Percentiles rank a stretch among this genome's conserved stretches.
Conservation (phyloP, 1,139 yeast species). For the Zygosaccharomyces sapae region DNA sequence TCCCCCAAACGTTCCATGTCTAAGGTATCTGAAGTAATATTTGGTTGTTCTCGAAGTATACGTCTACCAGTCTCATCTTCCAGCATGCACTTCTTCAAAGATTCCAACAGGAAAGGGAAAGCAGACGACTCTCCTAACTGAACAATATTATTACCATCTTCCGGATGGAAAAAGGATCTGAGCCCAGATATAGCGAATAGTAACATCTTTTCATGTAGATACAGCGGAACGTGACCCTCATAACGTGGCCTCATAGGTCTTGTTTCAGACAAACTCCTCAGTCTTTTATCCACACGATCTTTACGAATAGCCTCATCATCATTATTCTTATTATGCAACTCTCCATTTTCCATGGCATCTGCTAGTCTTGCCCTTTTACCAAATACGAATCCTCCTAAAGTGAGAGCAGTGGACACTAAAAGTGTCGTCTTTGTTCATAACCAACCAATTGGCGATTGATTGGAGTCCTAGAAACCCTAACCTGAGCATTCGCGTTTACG, state of each 20-base stretch:
- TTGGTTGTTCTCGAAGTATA: conserved; percentile 72
- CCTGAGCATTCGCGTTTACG: background rate
- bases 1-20: conserved; percentile 56
- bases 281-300: conserved; percentile 34
- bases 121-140: conserved; percentile 94
- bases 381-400: conserved; percentile 37
- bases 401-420: conserved; percentile 31
- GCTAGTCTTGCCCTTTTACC: conserved; percentile 53
- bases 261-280: conserved; percentile 21
- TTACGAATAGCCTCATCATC: conserved; percentile 22
- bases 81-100: conserved; percentile 69
- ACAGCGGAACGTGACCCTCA: conserved; percentile 79
- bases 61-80: conserved; percentile 70
- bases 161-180: conserved; percentile 84
- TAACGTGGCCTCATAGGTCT: conserved; percentile 48
- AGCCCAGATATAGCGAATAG: conserved; percentile 72
- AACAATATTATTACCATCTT: conserved; percentile 57
- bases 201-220: conserved; percentile 55
- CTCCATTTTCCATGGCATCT: conserved; percentile 54
- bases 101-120: conserved; percentile 57
- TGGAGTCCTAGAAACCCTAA: background rate
- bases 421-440: conserved; percentile 19
- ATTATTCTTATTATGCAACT: conserved; percentile 37
- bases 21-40: conserved; percentile 71
- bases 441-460: background rate